Base-by-base conservation (phyloP, 305 asterid genomes). In the Plantago coronopus region DNA sequence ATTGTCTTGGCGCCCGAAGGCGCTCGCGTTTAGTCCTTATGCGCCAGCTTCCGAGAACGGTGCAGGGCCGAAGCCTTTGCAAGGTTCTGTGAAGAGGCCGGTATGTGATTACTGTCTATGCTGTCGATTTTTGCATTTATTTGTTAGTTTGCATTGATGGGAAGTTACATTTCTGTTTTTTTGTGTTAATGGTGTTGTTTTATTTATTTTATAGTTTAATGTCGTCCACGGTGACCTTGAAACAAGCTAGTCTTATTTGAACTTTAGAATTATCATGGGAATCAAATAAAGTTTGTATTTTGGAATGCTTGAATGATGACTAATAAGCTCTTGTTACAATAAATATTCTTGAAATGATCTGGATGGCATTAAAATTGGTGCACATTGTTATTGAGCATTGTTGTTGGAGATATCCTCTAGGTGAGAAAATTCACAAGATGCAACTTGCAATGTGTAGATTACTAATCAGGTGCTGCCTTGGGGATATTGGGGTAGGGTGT, bases 81-180 rank as follows among this genome's bases (percentile, higher is more conserved):
- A 86, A 48, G 95, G 81, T 34, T 81, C 74, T 40, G 95, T 83
- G 69, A 79, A 87, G 76, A 89, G 80, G 72, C 95, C 97, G 71
- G 99, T 93, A 83, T 73, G 96, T 71, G 72, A 43, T 71, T 58
- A 46, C 27, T 60, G 19, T 27, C 8, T 59, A 16, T 59, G 49
- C 16, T 76, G 47, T 67, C 47, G 45, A 10, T 48, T 20, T 9
- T 19, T 4, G 11, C 6, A 19, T 21, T 7, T 54, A 17, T 3
- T 23, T 67, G 18, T 38, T 38, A 11, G 43, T 38, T 38, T 38
- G 12, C 15, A 2, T 7, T 37, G 42, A 37, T 12, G 42, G 42
- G 42, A 37, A 37, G 13, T 37, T 37, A 14, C 42, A 9, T 37
- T 7, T 9, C 9, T 37, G 1, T 8, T 11, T 44, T 12, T 25